Percentiles rank a stretch among this genome's conserved stretches.
These are phyloP conservation scores for Rosa rugosa DNA, from an alignment of 306 rosid species.

Conservation along the genomic window DNA sequence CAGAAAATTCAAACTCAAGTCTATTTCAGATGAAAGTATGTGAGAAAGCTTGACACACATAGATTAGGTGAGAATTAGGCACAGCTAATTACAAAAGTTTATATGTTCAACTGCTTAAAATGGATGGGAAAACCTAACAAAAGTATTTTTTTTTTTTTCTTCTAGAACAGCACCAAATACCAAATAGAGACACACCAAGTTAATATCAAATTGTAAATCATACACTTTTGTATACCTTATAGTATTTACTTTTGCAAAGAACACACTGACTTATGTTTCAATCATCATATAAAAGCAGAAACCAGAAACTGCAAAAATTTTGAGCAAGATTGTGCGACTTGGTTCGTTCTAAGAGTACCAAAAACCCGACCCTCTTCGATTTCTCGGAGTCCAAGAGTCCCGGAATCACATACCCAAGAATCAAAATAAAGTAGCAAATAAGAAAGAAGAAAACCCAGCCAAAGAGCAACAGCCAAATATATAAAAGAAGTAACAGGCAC, in stretches of 20 bases:
- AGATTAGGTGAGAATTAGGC: constrained; percentile 21
- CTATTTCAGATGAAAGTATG: not conserved
- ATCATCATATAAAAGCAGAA: not conserved
- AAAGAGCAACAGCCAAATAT: not conserved
- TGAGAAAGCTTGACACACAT: constrained; percentile 2
- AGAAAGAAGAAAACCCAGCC: not conserved
- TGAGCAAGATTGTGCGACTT: not conserved
- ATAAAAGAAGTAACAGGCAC: not conserved
- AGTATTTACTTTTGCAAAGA: not conserved
- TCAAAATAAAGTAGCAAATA: not conserved
- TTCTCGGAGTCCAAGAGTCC: not conserved
- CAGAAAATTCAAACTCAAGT: not conserved
- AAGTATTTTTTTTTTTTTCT: not conserved
- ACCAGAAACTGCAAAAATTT: not conserved
- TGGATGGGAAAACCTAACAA: constrained; percentile 10
- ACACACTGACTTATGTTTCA: not conserved
- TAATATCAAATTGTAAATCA: not conserved
- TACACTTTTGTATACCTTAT: not conserved
- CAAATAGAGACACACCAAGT: not conserved
- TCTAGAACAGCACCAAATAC: not conserved
- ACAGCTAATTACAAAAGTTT: constrained; percentile 2
- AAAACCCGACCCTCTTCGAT: not conserved
- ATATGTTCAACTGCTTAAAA: constrained; percentile 6
- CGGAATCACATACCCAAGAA: not conserved
- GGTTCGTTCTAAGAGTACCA: not conserved